Base-by-base conservation (phyloP, 495 filamentous ascomycete species). In the Sordaria brevicollis region DNA sequence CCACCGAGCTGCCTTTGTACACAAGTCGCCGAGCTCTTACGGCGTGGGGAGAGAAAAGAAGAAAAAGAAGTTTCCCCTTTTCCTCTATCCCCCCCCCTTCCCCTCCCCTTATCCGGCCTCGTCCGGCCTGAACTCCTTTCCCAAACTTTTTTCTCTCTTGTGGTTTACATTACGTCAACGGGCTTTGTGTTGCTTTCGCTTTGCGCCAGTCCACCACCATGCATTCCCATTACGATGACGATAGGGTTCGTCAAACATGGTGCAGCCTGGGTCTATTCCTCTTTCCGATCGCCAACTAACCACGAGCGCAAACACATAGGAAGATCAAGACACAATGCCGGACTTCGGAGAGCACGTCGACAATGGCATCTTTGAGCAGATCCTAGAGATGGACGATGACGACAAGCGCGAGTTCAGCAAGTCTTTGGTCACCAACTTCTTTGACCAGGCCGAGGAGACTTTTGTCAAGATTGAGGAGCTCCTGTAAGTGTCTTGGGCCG, bases 321-420 rank as follows among this genome's bases (percentile, higher is more conserved):
- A 77, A 71, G 67, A 74, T 69, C 71, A 74, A 66, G 70, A 38
- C 73, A 74, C 31, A 43, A 80, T 79, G 77, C 70, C 80, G 49
- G 81, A 86, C 41, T 79, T 86, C 15, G 87, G 87, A 57, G 92
- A 96, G 71, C 83, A 83, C 73, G 90, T 99, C 77, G 95, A 99
- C 77, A 78, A 81, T 31, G 74, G 78, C 66, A 95, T 92, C 69
- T 99, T 99, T 71, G 89, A 91, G 70, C 95, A 99, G 81, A 97
- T 99, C 78, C 87, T 97, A 54, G 93, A 97, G 81, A 96, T 97
- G 93, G 93, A 97, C 76, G 93, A 97, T 54, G 90, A 91, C 70
- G 89, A 90, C 65, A 90, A 93, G 80, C 71, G 92, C 89, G 69
- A 97, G 65, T 85, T 85, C 84, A 93, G 89, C 81, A 87, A 85